Evolutionary conservation across 352 stramenopile species (phyloP), one percentile per base, ranked within the genome.

Genomic region (Pythium aristosporum): DNA sequence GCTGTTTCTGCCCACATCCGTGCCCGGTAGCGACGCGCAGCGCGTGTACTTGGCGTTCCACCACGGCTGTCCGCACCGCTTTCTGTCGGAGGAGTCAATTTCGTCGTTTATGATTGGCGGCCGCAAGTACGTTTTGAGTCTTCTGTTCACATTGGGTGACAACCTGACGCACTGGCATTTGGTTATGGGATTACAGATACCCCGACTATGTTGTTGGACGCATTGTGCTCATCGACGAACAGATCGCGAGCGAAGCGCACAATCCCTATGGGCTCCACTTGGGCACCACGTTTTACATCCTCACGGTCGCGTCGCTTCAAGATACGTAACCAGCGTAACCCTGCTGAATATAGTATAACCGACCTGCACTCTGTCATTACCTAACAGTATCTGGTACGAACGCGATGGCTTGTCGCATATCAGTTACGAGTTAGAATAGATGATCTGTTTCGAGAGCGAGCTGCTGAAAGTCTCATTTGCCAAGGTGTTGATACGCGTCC

Each of bases 41-140:
- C 83, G 86, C 7, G 85, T 94, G 61, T 96, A 96, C 67, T 61
- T 96, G 47, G 87, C 87, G 30, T 96, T 96, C 67, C 87, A 96
- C 49, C 74, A 94, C 2, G 85, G 82, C 20, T 96, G 87, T 55
- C 87, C 87, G 32, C 81, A 96, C 60, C 87, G 87, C 16, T 96
- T 94, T 65, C 65, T 96, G 16, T 92, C 87, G 34, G 85, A 92
- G 61, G 87, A 96, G 65, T 96, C 87, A 44, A 94, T 96, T 64
- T 89, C 84, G 42, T 94, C 85, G 44, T 96, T 94, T 58, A 91
- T 87, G 66, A 89, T 88, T 21, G 79, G 80, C 47, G 80, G 85
- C n/a, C 81, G 84, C 75, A 83, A 83, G 87, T 93, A 59, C 42
- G 73, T 73, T 55, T 37, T 25, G 39, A 3, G 30, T 39, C 18